Percentiles rank a stretch among this genome's conserved stretches.
Conservation (phyloP, 2,329 filamentous ascomycete genomes). For the Epichloe brachyelytri region DNA sequence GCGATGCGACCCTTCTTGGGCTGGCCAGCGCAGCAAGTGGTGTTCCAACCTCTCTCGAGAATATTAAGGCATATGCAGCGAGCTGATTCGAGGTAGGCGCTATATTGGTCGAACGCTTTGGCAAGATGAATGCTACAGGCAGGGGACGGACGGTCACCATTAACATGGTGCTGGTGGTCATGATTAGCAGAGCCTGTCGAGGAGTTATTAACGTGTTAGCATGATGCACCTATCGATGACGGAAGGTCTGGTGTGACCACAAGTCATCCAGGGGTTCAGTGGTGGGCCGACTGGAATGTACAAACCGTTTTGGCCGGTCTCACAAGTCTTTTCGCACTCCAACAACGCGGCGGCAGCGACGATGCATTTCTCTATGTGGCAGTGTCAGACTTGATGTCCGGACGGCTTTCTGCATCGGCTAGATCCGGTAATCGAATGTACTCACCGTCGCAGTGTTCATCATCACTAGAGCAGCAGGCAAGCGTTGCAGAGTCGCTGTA, state of each 20-base stretch:
- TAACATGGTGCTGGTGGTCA: slow-evolving; percentile 15
- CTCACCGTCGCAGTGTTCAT: slow-evolving; percentile 16
- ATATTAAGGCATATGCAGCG: slow-evolving; percentile 25
- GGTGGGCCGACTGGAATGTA: not conserved
- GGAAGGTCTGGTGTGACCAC: not conserved
- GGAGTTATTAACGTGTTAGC: not conserved
- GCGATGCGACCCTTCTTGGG: not conserved
- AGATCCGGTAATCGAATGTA: not conserved
- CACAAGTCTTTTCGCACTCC: slow-evolving; percentile 19
- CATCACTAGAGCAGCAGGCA: slow-evolving; percentile 14
- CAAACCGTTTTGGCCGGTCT: slow-evolving; percentile 13
- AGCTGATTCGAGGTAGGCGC: slow-evolving; percentile 22
- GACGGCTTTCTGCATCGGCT: not conserved
- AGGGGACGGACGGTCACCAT: slow-evolving; percentile 13
- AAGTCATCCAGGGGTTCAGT: not conserved
- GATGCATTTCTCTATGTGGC: slow-evolving; percentile 19
- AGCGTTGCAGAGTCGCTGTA: slow-evolving; percentile 8
- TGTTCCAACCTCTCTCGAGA: slow-evolving; percentile 16
- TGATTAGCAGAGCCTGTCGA: slow-evolving; percentile 9
- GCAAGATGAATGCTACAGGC: slow-evolving; percentile 21
- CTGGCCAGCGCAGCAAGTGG: slow-evolving; percentile 15
- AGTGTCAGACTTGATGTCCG: slow-evolving; percentile 1
- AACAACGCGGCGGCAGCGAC: slow-evolving; percentile 16
- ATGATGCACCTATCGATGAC: not conserved
- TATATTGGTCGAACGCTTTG: slow-evolving; percentile 22